phyloP scores from a whole-genome alignment of 768 basidiomycete genomes.

The Antrodiella citrinella region DNA sequence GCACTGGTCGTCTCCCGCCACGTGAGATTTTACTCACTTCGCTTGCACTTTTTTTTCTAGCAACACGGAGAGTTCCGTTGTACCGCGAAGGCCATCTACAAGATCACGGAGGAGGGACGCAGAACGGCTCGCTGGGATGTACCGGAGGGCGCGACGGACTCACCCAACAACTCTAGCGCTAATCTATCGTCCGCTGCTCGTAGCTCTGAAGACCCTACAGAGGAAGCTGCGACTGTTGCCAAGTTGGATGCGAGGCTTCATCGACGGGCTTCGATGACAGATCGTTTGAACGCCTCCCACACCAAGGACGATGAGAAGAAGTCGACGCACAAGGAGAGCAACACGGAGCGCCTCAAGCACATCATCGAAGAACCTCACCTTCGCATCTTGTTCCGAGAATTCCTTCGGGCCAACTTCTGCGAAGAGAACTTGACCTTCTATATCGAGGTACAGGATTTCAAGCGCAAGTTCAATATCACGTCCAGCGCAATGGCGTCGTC shows the following conservation, averaged over 20 bases:
- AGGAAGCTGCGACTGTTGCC: constrained; percentile 24
- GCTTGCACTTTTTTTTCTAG: no score
- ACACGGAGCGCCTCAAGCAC: constrained; percentile 82
- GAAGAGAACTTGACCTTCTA: constrained; percentile 98
- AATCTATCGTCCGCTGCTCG: constrained; percentile 49
- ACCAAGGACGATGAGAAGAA: constrained; percentile 49
- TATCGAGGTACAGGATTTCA: constrained; percentile 96
- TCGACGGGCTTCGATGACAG: constrained; percentile 69
- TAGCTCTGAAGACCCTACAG: constrained; percentile 45
- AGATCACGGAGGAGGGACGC: constrained; percentile 86
- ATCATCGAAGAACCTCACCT: constrained; percentile 91
- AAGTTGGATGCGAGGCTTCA: constrained; percentile 60
- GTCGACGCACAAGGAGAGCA: constrained; percentile 64
- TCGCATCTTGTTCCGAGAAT: constrained; percentile 88
- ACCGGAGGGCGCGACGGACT: constrained; percentile 35
- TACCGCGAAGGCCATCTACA: constrained; percentile 92
- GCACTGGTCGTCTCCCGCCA: no score
- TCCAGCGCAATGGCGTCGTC: constrained; percentile 74
- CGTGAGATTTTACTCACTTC: constrained; percentile 6
- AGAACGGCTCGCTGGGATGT: constrained; percentile 81
- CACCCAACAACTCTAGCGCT: constrained; percentile 58
- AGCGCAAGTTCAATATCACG: constrained; percentile 91
- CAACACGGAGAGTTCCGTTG: constrained; percentile 95
- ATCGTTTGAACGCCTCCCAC: constrained; percentile 50
- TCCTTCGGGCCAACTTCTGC: constrained; percentile 89